Evolutionary conservation across 1,284 basidiomycete species (phyloP).

Genomic region (Trametes pubescens): DNA sequence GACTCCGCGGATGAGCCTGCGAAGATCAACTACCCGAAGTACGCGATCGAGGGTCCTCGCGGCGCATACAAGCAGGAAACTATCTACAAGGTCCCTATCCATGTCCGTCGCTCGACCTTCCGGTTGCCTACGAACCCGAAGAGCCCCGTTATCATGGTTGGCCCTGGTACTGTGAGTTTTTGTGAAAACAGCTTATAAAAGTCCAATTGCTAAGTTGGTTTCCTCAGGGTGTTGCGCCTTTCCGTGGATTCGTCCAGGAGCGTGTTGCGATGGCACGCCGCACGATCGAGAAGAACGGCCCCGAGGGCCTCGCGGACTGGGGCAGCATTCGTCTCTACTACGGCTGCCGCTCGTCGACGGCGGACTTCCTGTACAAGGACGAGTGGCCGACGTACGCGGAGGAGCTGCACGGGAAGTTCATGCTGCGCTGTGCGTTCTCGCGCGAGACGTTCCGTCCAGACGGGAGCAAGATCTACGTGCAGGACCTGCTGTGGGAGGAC

Average conservation of each 20-base stretch:
- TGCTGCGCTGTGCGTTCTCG: conserved; percentile 89
- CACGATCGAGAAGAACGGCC: conserved; percentile 92
- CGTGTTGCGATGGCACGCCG: conserved; percentile 94
- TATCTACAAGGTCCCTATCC: conserved; percentile 88
- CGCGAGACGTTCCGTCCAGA: conserved; percentile 91
- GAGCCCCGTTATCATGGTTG: conserved; percentile 98
- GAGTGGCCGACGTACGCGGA: conserved; percentile 92
- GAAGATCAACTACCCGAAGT: conserved; percentile 67
- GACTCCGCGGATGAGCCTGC: conserved; percentile 46
- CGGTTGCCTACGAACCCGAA: conserved; percentile 96
- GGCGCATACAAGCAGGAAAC: conserved; percentile 79
- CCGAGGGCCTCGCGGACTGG: conserved; percentile 94
- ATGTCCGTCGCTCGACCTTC: conserved; percentile 96
- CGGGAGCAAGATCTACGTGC: conserved; percentile 97
- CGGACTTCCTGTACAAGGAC: conserved; percentile 94
- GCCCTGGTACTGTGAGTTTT: conserved; percentile 90
- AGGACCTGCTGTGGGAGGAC: conserved; percentile 93
- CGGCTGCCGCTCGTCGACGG: conserved; percentile 87
- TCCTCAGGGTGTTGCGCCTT: conserved; percentile 93
- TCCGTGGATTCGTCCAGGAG: conserved; percentile 98
- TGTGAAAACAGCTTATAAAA: conserved; percentile 6
- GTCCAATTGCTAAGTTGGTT: conserved; percentile 15
- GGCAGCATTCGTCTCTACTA: conserved; percentile 95
- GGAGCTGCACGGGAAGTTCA: conserved; percentile 92
- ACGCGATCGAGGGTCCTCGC: conserved; percentile 90